Conservation (phyloP, 176 grass and related monocot species). For the Cenchrus purpureus region DNA sequence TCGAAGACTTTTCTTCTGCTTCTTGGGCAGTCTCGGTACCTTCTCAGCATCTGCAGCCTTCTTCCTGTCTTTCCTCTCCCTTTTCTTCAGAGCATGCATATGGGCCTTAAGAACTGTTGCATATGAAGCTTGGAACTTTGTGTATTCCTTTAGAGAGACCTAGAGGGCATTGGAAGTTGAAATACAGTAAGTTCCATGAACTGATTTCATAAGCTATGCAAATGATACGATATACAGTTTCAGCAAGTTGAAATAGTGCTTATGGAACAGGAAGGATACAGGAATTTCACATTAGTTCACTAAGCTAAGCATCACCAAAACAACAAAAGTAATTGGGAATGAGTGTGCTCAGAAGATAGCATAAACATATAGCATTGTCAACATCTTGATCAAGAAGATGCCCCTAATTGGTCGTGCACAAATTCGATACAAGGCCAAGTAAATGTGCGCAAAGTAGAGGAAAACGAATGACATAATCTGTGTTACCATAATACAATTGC, state of each 20-base stretch:
- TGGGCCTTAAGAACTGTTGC: slow-evolving; percentile 91
- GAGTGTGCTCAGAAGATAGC: not conserved
- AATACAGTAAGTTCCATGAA: not conserved
- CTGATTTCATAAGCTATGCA: not conserved
- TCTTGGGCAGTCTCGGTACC: slow-evolving; percentile 58
- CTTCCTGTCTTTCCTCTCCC: slow-evolving; percentile 93
- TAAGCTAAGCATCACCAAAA: not conserved
- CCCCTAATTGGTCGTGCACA: not conserved
- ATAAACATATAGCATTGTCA: not conserved
- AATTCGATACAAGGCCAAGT: not conserved
- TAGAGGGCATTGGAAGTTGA: slow-evolving; percentile 38
- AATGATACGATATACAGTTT: not conserved
- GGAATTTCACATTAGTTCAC: not conserved
- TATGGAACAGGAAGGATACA: not conserved
- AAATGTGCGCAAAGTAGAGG: not conserved
- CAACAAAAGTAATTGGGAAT: not conserved
- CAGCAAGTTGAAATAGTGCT: not conserved
- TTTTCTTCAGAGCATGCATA: slow-evolving; percentile 94
- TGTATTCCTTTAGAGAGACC: slow-evolving; percentile 87
- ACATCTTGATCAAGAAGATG: not conserved
- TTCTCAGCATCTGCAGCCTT: slow-evolving; percentile 72
- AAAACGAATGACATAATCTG: not conserved
- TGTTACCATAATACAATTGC: not conserved
- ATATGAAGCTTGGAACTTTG: slow-evolving; percentile 97
- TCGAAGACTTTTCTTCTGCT: slow-evolving; percentile 57